phyloP scores from a whole-genome alignment of 225 moss, liverwort and hornwort genomes.

The Pleurozium schreberi region DNA sequence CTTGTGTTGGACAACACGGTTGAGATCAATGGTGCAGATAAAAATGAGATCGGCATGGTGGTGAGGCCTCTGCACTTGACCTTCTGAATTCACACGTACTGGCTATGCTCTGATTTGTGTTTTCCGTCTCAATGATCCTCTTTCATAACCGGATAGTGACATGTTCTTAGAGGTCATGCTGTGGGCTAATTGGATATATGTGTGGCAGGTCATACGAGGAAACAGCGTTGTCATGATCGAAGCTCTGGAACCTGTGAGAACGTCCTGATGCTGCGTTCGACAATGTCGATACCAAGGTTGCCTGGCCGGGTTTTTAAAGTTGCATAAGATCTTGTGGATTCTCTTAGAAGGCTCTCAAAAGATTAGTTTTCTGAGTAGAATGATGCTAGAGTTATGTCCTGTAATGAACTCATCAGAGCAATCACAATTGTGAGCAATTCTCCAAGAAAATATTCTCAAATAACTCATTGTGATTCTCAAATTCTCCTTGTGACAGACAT shows the following conservation, averaged over 20 bases:
- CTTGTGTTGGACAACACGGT: slow-evolving; percentile 96
- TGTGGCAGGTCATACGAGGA: slow-evolving; percentile 77
- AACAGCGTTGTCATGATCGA: slow-evolving; percentile 98
- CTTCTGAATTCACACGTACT: neutral
- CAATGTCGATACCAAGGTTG: neutral
- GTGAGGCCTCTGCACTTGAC: neutral
- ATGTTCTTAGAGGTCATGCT: neutral
- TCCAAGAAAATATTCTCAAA: neutral
- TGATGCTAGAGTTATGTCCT: neutral
- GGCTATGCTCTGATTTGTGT: neutral
- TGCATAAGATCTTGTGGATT: neutral
- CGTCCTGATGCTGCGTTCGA: neutral
- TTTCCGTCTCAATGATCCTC: neutral
- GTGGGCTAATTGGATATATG: neutral
- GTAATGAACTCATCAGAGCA: neutral
- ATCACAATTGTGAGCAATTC: neutral
- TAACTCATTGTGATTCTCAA: too few species aligned
- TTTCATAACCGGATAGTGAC: neutral
- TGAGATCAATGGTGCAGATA: slow-evolving; percentile 83
- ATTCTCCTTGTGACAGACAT: neutral
- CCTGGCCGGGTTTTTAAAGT: neutral
- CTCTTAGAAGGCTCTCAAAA: neutral
- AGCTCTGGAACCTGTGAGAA: slow-evolving; percentile 44
- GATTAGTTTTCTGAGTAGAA: neutral
- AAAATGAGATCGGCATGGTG: slow-evolving; percentile 96